Percentiles rank a stretch among this genome's conserved stretches.
Evolutionary conservation across 176 grass and related monocot genomes (phyloP).

Genomic region (Carex cristatella): DNA sequence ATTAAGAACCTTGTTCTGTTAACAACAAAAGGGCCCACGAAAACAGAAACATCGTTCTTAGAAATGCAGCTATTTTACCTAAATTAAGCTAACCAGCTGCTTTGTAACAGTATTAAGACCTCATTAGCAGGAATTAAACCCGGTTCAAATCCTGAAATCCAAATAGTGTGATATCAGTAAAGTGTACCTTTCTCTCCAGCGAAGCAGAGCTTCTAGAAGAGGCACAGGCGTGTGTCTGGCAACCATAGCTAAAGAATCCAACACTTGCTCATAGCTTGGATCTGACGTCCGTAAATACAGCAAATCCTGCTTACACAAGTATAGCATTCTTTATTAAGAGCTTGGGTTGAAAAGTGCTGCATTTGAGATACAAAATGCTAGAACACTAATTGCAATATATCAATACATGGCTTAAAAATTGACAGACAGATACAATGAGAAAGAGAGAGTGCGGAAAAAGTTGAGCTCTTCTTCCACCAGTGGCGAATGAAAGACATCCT

Average conservation of each 20-base stretch:
- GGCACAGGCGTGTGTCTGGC: conserved; percentile 91
- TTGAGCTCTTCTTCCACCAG: background rate
- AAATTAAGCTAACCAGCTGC: background rate
- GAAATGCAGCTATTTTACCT: background rate
- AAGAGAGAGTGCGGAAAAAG: background rate
- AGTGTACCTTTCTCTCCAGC: conserved; percentile 89
- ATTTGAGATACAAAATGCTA: background rate
- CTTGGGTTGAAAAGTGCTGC: background rate
- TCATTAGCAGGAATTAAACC: background rate
- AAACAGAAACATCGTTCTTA: background rate
- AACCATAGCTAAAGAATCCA: conserved; percentile 98
- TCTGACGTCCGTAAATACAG: conserved; percentile 89
- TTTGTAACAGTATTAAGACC: background rate
- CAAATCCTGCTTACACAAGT: conserved; percentile 58
- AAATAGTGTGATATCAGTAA: background rate
- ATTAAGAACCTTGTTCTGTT: background rate
- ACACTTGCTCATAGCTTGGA: conserved; percentile 93
- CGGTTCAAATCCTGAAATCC: background rate
- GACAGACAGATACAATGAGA: background rate
- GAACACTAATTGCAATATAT: background rate
- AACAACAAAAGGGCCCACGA: background rate
- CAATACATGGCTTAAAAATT: background rate
- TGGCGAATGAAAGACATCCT: background rate
- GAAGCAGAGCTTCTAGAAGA: conserved; percentile 97
- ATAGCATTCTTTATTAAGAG: background rate